Base-by-base conservation (phyloP, 805 yeast species). In the Wickerhamiella brachini region DNA sequence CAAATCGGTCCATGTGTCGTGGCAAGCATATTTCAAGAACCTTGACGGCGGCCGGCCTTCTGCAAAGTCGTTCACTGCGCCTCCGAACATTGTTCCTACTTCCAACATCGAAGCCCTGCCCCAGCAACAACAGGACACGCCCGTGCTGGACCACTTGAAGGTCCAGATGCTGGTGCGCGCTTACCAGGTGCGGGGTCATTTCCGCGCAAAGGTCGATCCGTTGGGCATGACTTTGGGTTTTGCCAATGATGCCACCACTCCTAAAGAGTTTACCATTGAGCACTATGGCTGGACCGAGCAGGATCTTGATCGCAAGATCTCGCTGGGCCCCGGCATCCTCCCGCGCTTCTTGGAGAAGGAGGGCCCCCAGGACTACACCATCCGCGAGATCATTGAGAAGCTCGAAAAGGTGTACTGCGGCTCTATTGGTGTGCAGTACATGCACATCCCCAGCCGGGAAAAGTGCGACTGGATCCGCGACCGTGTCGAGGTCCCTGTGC, bases 401-500 rank as follows among this genome's bases (percentile, higher is more conserved):
- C 83, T 95, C 69, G 95, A 93, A 71, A 73, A 74, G 59, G 77
- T 85, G 60, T 93, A 93, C 75, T 88, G 96, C 72, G 76, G 84
- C 42, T 71, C 84, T 41, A 87, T 88, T 67, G 97, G 97, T 73
- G 78, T 85, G 53, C 97, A 93, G 74, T 93, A 88, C 72, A 83
- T 93, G 62, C 99, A 93, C 71, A 93, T 93, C 58, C 96, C 97
- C 53, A 85, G 95, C 54, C 83, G 94, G 68, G 84, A 78, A 63
- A 85, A 86, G 71, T 93, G 97, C 74, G 97, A 93, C 70, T 93
- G 99, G 99, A 79, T 93, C 67, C 84, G 98, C 74, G 95, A 86
- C 71, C 80, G 96, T 69, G 77, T 93, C 57, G 98, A 93, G 73
- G 86, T 89, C 58, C 95, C 97, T 57, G 68, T 71, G 34, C 96